A percentile compares a stretch with the other conserved stretches of the same genome.
Evolutionary conservation across 352 stramenopile species (phyloP).

Genomic region (Phytopythium ostracodes): DNA sequence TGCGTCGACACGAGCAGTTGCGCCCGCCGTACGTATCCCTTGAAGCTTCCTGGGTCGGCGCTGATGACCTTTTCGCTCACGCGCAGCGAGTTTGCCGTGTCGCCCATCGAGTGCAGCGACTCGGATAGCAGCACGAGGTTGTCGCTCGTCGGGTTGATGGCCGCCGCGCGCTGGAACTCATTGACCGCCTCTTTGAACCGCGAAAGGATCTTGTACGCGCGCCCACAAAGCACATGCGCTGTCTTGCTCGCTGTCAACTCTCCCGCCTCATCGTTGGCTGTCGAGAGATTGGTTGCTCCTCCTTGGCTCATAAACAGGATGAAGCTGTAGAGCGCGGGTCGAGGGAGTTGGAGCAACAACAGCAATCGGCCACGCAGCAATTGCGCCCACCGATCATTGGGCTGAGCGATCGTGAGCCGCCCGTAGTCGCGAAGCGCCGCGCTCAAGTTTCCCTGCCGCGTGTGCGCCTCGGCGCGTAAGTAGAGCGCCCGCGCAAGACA

Average conservation of each 20-base stretch:
- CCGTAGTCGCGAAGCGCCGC: constrained; percentile 62
- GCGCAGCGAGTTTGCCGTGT: constrained; percentile 73
- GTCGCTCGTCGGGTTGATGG: constrained; percentile 55
- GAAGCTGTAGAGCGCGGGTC: constrained; percentile 69
- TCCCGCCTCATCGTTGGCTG: background rate
- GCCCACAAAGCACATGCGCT: constrained; percentile 47
- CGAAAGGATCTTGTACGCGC: constrained; percentile 68
- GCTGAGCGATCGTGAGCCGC: constrained; percentile 51
- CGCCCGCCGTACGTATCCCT: constrained; percentile 59
- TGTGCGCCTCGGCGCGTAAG: constrained; percentile 60
- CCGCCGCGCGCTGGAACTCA: constrained; percentile 59
- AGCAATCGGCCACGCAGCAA: constrained; percentile 54
- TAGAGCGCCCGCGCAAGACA: constrained; percentile 59
- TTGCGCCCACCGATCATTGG: constrained; percentile 56
- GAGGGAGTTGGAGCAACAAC: constrained; percentile 47
- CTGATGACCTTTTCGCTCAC: constrained; percentile 71
- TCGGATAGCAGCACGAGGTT: constrained; percentile 80
- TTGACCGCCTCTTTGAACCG: constrained; percentile 57
- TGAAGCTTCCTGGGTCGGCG: constrained; percentile 50
- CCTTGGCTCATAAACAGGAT: constrained; percentile 65
- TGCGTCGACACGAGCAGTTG: constrained; percentile 56
- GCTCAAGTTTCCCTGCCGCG: constrained; percentile 47
- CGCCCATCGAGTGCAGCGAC: constrained; percentile 71
- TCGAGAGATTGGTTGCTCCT: constrained; percentile 1
- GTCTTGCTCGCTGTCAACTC: constrained; percentile 20